Evolutionary conservation across 257 asterid species (phyloP), one percentile per base, ranked within the genome.

Genomic region (Cynanchum wilfordii): DNA sequence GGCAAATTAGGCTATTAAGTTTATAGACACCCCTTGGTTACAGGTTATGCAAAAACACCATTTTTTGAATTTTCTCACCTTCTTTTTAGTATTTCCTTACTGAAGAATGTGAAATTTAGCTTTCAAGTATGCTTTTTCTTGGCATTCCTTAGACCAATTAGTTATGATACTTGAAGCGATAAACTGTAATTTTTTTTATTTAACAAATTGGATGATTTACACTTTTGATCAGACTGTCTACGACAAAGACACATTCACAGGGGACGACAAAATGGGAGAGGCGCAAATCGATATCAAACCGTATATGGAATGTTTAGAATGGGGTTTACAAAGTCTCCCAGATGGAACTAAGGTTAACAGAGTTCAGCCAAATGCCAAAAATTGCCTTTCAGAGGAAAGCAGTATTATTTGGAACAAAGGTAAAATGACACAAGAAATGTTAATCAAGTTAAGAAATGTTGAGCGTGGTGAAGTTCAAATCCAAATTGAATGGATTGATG

Each of bases 161-260:
- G 30, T 29, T 47, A 50, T 17, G 17, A 29, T 17, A 17, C 58
- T 19, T 19, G 7, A 36, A 69, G 20, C 27, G 13, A 36, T 54
- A 58, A 69, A 20, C 44, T 51, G 50, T 29, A 38, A 9, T 55
- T 33, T 33, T 33, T 1, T 33, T 33, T 33, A n/a, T 36, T 42
- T 42, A 20, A 25, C 17, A 7, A 29, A 24, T 42, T 33, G 49
- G 8, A 36, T 79, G 8, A 25, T 79, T 72, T 13, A 29, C 63
- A 6, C 36, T 24, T 54, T 71, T 33, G 38, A 33, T n/a, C 83
- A 93, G 97, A 71, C 69, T 1, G 96, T 93, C 36, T 89, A 79
- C 68, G 97, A 93, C 75, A 86, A 87, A 65, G 98, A 93, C 82
- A 93, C 96, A 8, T 90, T 93, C 82, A 83, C 87, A 13, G 87